A percentile compares a stretch with the other conserved stretches of the same genome.
These are phyloP conservation scores for Coemansia sp. DNA, from an alignment of 192 early-diverging fungal species.

Conservation along the genomic window DNA sequence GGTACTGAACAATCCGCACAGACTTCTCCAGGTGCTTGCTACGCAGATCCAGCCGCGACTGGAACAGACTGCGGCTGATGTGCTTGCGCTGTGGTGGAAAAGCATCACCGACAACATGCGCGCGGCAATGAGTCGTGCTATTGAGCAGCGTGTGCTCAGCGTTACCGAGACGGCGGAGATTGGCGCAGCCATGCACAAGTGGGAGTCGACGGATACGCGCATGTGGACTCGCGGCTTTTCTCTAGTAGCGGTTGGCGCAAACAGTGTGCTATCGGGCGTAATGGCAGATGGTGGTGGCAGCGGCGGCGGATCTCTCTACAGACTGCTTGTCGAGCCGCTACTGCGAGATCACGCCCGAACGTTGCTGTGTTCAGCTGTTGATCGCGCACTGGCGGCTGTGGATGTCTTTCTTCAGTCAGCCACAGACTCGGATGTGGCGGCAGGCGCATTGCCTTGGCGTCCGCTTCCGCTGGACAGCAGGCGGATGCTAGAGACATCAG, in stretches of 20 bases:
- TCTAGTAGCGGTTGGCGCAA: slow-evolving; percentile 11
- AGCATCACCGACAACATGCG: slow-evolving; percentile 2
- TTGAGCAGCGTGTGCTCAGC: slow-evolving; percentile 6
- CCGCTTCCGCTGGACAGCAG: slow-evolving; percentile 3
- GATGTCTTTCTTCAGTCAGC: slow-evolving; percentile 18
- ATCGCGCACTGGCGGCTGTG: slow-evolving; percentile 15
- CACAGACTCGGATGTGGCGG: slow-evolving; percentile 9
- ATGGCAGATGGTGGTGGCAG: not conserved
- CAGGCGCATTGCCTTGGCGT: slow-evolving; percentile 42
- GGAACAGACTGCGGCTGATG: slow-evolving; percentile 23
- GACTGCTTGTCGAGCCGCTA: slow-evolving; percentile 29
- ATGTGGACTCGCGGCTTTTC: slow-evolving; percentile 20
- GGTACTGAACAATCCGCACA: slow-evolving; percentile 13
- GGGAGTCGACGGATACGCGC: slow-evolving; percentile 11
- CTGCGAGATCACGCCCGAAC: slow-evolving; percentile 18
- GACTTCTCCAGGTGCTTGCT: slow-evolving; percentile 24
- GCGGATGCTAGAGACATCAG: not conserved
- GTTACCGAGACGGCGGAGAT: slow-evolving; percentile 28
- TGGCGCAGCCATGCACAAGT: slow-evolving; percentile 11
- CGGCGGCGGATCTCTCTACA: slow-evolving; percentile 11
- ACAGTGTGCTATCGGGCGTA: slow-evolving; percentile 9
- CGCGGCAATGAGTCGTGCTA: slow-evolving; percentile 5
- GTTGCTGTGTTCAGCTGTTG: slow-evolving; percentile 17
- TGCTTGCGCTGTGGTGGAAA: slow-evolving; percentile 37
- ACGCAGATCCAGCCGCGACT: slow-evolving; percentile 37